Base-by-base conservation (phyloP, 768 basidiomycete species). In the Tylopilus felleus region DNA sequence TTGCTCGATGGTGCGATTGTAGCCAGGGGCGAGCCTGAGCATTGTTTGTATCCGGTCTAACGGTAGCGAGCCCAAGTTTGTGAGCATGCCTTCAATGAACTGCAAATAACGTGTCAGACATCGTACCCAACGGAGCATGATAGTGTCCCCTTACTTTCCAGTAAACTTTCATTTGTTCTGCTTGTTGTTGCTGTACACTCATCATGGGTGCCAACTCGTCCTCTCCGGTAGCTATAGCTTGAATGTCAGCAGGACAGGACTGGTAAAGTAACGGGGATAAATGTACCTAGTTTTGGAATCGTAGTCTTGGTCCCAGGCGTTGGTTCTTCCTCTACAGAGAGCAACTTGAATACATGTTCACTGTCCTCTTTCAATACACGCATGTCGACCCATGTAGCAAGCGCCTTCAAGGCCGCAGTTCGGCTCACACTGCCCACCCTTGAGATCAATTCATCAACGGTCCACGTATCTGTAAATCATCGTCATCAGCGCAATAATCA, bases 81-180 rank as follows among this genome's bases (percentile, higher is more conserved):
- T 93, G 53, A 97, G 84, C 88, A 93, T 93, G 27, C 90, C 92
- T 71, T 91, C 86, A 56, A 95, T 89, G 71, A 88, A 95, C 88
- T 92, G 56, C 21, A 39, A 14, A 6, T 47, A 8, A 19, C 38
- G 38, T 2, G 49, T 60, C 40, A 51, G 41, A 35, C 13, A 53
- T 36, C 27, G 25, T 17, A 47, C 12, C 3, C 13, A 43, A 5
- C 28, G 22, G 43, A 43, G 40, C 9, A 3, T 9, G n/a, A 21
- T 6, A 14, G 8, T 16, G 9, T 25, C 23, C 23, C 23, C 70
- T 8, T 49, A 85, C 91, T 83, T 90, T 92, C 92, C 92, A 95
- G 67, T 86, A 90, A 1, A 93, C 79, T 56, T 77, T 81, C 86
- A 95, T 91, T 71, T 93, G 88, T 62, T 91, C 88, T 0, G 85